These are phyloP conservation scores for Batrachochytrium dendrobatidis DNA, from an alignment of 371 early-diverging fungal species.

Conservation along the genomic window DNA sequence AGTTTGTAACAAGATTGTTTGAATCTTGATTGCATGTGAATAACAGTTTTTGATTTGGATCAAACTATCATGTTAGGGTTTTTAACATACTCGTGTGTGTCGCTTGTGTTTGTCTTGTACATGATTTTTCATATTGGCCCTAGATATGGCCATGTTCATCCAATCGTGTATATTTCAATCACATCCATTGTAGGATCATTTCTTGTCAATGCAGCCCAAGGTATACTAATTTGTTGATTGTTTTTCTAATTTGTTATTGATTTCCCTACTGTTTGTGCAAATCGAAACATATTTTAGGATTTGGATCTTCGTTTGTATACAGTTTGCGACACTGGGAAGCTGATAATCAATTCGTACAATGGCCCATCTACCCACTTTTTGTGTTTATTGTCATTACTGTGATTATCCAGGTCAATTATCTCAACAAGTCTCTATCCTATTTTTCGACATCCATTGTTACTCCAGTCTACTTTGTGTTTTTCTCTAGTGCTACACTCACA, in stretches of 20 bases:
- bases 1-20: too few relatives aligned
- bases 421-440: conserved; percentile 39
- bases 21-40: too few relatives aligned
- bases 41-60: conserved; percentile 6
- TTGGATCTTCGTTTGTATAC: conserved; percentile 42
- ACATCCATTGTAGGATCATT: conserved; percentile 80
- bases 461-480: conserved; percentile 49
- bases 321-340: conserved; percentile 20
- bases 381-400: conserved; percentile 31
- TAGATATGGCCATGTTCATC: conserved; percentile 41
- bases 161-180: conserved; percentile 82
- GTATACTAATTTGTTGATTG: too few relatives aligned
- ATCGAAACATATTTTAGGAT: conserved; percentile 28
- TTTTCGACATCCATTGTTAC: conserved; percentile 48
- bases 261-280: too few relatives aligned
- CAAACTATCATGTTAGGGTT: conserved; percentile 78
- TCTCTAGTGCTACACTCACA: conserved; percentile 43
- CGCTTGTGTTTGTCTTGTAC: conserved; percentile 34
- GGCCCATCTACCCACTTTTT: conserved; percentile 37
- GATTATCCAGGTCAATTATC: conserved; percentile 35
- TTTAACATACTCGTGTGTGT: conserved; percentile 31
- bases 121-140: conserved; percentile 67
- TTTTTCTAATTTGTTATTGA: conserved; percentile 9
- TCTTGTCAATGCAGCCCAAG: conserved; percentile 35
- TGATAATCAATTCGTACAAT: conserved; percentile 37